These are phyloP conservation scores for Zygotorulaspora mrakii DNA, from an alignment of 1,139 yeast species.

Conservation along the genomic window DNA sequence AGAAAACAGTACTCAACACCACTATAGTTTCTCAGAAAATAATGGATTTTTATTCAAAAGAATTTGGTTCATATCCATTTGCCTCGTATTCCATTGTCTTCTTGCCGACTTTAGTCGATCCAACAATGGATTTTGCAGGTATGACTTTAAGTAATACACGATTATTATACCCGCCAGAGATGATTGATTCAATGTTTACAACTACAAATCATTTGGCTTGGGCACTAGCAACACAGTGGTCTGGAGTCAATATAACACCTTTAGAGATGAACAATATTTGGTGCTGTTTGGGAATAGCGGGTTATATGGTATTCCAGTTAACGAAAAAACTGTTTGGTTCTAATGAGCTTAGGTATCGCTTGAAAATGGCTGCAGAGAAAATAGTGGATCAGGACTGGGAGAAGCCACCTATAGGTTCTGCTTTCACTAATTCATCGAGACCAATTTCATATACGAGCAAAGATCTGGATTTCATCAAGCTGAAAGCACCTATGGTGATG, in stretches of 20 bases:
- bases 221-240: slow-evolving; percentile 84
- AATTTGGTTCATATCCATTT: slow-evolving; percentile 91
- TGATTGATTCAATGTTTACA: slow-evolving; percentile 74
- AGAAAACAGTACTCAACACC: slow-evolving; percentile 63
- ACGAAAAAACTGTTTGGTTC: slow-evolving; percentile 69
- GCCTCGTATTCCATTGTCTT: slow-evolving; percentile 76
- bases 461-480: slow-evolving; percentile 57
- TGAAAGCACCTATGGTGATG: slow-evolving; percentile 84
- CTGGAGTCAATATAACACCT: slow-evolving; percentile 89
- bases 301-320: slow-evolving; percentile 77
- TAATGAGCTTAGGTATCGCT: slow-evolving; percentile 72
- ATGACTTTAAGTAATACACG: slow-evolving; percentile 62
- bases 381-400: slow-evolving; percentile 73
- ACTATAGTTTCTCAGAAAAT: slow-evolving; percentile 75
- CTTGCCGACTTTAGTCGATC: slow-evolving; percentile 54
- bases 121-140: slow-evolving; percentile 71
- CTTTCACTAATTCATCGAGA: slow-evolving; percentile 64
- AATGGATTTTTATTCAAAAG: slow-evolving; percentile 77
- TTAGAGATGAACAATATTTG: slow-evolving; percentile 78
- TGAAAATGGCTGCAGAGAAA: slow-evolving; percentile 61
- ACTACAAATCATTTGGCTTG: slow-evolving; percentile 66
- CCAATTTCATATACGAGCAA: slow-evolving; percentile 41
- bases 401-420: slow-evolving; percentile 75
- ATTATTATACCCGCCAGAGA: slow-evolving; percentile 68
- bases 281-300: slow-evolving; percentile 84